These are phyloP conservation scores for Pelargonium fulgidum DNA, from an alignment of 441 rosid species.

Conservation along the genomic window DNA sequence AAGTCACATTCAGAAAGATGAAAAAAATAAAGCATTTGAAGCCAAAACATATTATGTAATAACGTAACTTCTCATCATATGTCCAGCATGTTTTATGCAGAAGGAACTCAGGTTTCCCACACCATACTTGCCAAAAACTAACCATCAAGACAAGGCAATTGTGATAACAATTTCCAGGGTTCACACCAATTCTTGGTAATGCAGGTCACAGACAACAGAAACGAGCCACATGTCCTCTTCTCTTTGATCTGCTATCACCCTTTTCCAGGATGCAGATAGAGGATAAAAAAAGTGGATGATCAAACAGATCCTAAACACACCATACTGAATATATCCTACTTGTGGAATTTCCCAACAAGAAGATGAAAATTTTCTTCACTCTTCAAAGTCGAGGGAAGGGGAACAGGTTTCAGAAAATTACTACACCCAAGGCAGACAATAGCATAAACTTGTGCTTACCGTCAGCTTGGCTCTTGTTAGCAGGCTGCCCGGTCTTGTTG, in stretches of 20 bases:
- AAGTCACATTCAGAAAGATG: too few relatives aligned
- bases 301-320: background rate
- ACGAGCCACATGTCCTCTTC: background rate
- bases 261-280: background rate
- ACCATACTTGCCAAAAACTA: too few relatives aligned
- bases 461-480: conserved; percentile 20
- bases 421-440: background rate
- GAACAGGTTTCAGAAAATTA: background rate
- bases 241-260: background rate
- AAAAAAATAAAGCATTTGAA: too few relatives aligned
- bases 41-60: too few relatives aligned
- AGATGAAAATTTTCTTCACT: background rate
- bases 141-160: too few relatives aligned
- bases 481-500: conserved; percentile 30
- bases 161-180: too few relatives aligned
- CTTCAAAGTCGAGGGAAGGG: background rate
- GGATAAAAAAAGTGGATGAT: background rate
- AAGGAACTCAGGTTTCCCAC: too few relatives aligned
- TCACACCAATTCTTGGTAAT: too few relatives aligned
- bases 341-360: background rate
- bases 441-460: conserved; percentile 32
- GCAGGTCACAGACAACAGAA: background rate
- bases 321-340: background rate
- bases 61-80: too few relatives aligned
- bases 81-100: too few relatives aligned